Evolutionary conservation across 1,284 basidiomycete species (phyloP), one percentile per base, ranked within the genome.

Genomic region (Tylopilus sp.): DNA sequence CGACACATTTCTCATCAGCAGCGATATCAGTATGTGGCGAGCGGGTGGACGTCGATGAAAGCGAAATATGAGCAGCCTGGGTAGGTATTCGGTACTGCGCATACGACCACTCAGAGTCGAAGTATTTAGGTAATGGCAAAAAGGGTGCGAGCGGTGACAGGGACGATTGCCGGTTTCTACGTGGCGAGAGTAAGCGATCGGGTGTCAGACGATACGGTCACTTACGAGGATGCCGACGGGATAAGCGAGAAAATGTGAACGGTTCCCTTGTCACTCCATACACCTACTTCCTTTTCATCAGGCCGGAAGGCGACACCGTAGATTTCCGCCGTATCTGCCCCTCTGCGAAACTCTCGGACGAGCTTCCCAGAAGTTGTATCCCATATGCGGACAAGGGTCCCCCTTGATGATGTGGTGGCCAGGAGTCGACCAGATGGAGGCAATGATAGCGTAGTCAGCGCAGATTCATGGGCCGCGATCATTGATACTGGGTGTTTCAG

Each of bases 231-330:
- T 15, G 88, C 88, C 47, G 90, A 87, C 38, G 84, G 83, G 52
- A 85, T 83, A 64, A 97, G 86, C 41, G 91, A 89, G 78, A 96
- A 96, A 29, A 97, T 85, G 77, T 99, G 96, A 6, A 99, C 89
- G 0, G 97, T 99, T 49, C 97, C 96, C 81, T 98, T 98, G 80
- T 99, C 97, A 77, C 95, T 97, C 93, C 95, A 95, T 13, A 94
- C 94, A 71, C 93, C 94, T 2, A 97, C 81, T 71, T 95, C 92
- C 62, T 84, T 86, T 78, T 94, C 93, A 72, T 93, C 94, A 12
- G 89, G 91, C 67, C 91, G 85, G 78, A 92, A 93, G 60, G 89
- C 89, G 26, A 96, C 90, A 2, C 95, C 95, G 81, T 96, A 98
- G 62, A 98, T 97, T 73, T 94, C 92, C 24, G 96, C 96, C 69